Evolutionary conservation across 306 rosid species (phyloP).

Genomic region (Fagus sylvatica): DNA sequence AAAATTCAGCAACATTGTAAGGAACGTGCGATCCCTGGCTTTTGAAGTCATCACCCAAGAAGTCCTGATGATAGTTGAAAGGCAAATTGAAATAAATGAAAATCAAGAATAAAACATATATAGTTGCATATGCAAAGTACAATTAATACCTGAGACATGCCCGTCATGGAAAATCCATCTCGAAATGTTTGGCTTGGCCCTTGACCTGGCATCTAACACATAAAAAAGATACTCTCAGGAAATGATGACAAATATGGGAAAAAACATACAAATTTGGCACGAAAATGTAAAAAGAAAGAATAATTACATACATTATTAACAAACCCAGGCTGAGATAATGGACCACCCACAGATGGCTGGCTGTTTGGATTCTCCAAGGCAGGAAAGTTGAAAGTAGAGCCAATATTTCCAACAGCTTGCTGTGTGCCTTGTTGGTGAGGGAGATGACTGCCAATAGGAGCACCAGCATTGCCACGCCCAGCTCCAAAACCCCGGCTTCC

Average conservation of each 20-base stretch:
- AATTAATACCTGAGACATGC: constrained; percentile 85
- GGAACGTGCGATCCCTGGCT: constrained; percentile 99
- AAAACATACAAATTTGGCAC: constrained; percentile 1
- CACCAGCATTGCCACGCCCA: constrained; percentile 79
- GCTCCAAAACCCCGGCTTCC: constrained; percentile 96
- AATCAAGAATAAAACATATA: constrained; percentile 20
- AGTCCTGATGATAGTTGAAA: constrained; percentile 54
- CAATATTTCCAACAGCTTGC: constrained; percentile 72
- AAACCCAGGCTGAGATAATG: constrained; percentile 95
- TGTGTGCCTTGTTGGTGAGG: constrained; percentile 87
- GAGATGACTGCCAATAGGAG: constrained; percentile 86
- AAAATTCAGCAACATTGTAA: constrained; percentile 86
- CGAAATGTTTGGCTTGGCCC: constrained; percentile 81
- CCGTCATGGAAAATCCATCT: constrained; percentile 88
- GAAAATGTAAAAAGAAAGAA: neutral
- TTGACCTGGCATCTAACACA: constrained; percentile 79
- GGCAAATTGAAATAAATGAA: constrained; percentile 7
- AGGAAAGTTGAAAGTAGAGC: constrained; percentile 78
- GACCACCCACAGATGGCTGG: constrained; percentile 96
- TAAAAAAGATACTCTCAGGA: constrained; percentile 33
- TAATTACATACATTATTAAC: constrained; percentile 67
- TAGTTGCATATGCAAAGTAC: neutral
- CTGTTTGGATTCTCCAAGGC: constrained; percentile 86
- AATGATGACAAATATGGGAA: neutral
- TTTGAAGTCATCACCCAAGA: constrained; percentile 98